Base-by-base conservation (phyloP, 495 filamentous ascomycete genomes). In the Umbilicaria muhlenbergii region DNA sequence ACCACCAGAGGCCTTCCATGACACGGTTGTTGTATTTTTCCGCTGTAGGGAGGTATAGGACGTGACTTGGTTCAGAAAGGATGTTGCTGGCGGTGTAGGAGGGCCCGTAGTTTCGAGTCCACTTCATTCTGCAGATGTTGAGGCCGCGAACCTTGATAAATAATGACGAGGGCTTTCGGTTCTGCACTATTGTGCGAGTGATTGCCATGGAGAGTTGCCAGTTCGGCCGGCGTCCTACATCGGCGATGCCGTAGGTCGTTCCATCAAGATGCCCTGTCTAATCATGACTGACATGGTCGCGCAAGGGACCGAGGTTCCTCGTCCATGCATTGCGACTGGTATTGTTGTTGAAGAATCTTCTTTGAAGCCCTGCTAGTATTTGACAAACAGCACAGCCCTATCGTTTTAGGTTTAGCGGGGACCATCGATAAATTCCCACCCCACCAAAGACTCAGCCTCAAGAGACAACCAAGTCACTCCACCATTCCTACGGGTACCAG, bases 1-100 rank as follows among this genome's bases (percentile, higher is more conserved):
- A 24, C 37, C 58, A 56, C 52, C 59, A 58, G 2, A 67, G 50
- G 2, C 51, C 51, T 17, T 56, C 43, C 28, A 42, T 36, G 39
- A 53, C 21, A 16, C 42, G 41, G 7, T 43, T 40, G 13, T 47
- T 31, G 16, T 45, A 44, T 35, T 39, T 33, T 8, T 53, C 40
- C 19, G 14, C 18, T 3, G 38, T 39, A 6, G 28, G 42, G 32
- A 12, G 18, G 32, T 42, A 15, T n/a, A 63, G 52, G 32, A 59
- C 49, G 40, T 63, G 53, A 6, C 46, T 40, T 2, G 32, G 15
- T 14, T 52, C 52, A 3, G 10, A 14, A 4, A 50, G n/a, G 37
- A 52, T 44, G n/a, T 12, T 38, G 24, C 17, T 11, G 21, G 39
- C n/a, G 21, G 7, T 32, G 15, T 36, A 28, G 31, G 46, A 32